phyloP scores from a whole-genome alignment of 2,329 filamentous ascomycete genomes.

The Fusarium palustre region DNA sequence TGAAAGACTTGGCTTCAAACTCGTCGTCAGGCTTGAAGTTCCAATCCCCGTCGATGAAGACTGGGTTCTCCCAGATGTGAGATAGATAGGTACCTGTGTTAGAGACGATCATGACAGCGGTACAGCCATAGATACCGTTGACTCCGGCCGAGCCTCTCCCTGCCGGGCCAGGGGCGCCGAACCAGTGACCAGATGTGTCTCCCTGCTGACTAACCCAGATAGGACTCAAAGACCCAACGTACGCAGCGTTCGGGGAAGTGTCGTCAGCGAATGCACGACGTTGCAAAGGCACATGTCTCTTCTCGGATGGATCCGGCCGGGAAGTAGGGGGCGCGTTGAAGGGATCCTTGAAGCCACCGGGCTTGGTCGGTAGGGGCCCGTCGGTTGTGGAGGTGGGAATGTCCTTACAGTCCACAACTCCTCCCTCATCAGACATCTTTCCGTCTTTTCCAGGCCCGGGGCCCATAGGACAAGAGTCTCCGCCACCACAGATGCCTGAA shows the following conservation, averaged over 20 bases:
- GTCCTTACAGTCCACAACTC: conserved; percentile 4
- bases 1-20: not conserved
- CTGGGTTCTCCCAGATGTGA: conserved; percentile 39
- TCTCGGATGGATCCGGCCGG: too few species aligned
- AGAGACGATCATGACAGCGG: conserved; percentile 35
- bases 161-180: not conserved
- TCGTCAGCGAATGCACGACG: conserved; percentile 3
- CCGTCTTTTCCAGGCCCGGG: conserved; percentile 20
- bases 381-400: conserved; percentile 26
- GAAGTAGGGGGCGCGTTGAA: conserved; percentile 13
- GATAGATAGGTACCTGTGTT: conserved; percentile 37
- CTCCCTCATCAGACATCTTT: conserved; percentile 6
- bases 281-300: too few species aligned
- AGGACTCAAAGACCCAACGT: conserved; percentile 10
- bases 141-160: conserved; percentile 29
- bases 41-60: not conserved
- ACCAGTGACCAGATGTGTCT: conserved; percentile 24
- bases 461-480: conserved; percentile 23
- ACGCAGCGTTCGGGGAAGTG: conserved; percentile 21
- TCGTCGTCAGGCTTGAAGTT: not conserved
- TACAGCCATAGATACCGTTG: conserved; percentile 42
- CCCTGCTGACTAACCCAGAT: conserved; percentile 34
- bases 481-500: conserved; percentile 27
- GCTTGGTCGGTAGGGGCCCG: conserved; percentile 1
- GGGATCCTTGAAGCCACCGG: conserved; percentile 4